These are phyloP conservation scores for Pestalotiopsis sp. DNA, from an alignment of 2,329 filamentous ascomycete genomes.

Conservation along the genomic window DNA sequence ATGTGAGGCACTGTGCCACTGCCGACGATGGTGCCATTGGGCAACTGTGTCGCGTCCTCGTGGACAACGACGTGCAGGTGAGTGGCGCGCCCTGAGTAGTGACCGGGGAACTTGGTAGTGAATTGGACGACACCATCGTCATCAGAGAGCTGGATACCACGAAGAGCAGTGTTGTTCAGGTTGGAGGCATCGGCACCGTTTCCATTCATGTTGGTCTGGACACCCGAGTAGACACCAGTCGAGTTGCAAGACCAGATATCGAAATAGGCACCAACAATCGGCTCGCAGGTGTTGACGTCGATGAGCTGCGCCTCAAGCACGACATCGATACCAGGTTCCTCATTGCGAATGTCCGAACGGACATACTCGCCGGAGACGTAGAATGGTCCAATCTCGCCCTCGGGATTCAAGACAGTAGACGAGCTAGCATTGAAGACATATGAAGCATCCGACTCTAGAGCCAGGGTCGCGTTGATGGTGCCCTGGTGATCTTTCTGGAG, in stretches of 20 bases:
- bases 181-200: slow-evolving; percentile 43
- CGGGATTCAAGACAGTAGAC: slow-evolving; percentile 45
- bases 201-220: slow-evolving; percentile 40
- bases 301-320: slow-evolving; percentile 56
- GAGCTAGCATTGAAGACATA: not conserved
- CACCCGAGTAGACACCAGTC: slow-evolving; percentile 51
- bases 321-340: slow-evolving; percentile 49
- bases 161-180: slow-evolving; percentile 41
- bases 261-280: slow-evolving; percentile 48
- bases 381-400: slow-evolving; percentile 57
- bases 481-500: slow-evolving; percentile 1
- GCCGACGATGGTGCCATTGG: slow-evolving; percentile 46
- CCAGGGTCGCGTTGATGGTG: not conserved
- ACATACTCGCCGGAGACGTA: slow-evolving; percentile 56
- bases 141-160: slow-evolving; percentile 43
- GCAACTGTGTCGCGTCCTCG: slow-evolving; percentile 34
- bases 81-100: slow-evolving; percentile 45
- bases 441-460: slow-evolving; percentile 3
- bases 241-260: slow-evolving; percentile 54
- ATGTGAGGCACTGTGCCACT: slow-evolving; percentile 54
- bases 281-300: slow-evolving; percentile 55
- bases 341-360: slow-evolving; percentile 48
- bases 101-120: slow-evolving; percentile 46
- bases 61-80: slow-evolving; percentile 54
- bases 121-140: slow-evolving; percentile 43